Percentiles rank a stretch among this genome's conserved stretches.
Conservation (phyloP, 2,329 filamentous ascomycete genomes). For the Neopestalotiopsis sp. region DNA sequence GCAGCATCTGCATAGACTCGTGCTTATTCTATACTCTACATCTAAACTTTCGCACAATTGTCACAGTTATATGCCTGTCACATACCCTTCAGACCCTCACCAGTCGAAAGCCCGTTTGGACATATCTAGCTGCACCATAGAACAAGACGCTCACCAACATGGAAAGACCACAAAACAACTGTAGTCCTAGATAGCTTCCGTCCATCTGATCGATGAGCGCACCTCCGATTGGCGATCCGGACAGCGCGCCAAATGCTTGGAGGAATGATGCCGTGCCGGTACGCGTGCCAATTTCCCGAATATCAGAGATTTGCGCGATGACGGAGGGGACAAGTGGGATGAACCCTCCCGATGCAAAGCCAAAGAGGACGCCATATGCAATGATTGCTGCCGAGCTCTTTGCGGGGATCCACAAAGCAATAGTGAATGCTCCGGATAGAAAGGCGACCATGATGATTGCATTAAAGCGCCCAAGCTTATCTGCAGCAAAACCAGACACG, state of each 20-base stretch:
- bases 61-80: not conserved
- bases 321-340: conserved; percentile 37
- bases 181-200: conserved; percentile 63
- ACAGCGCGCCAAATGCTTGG: conserved; percentile 53
- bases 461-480: conserved; percentile 35
- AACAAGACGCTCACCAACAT: conserved; percentile 32
- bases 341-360: conserved; percentile 40
- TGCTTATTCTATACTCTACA: too few relatives aligned
- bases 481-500: conserved; percentile 27
- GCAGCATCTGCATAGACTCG: too few relatives aligned
- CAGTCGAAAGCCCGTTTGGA: conserved; percentile 30
- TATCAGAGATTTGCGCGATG: conserved; percentile 55
- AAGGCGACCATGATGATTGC: conserved; percentile 46
- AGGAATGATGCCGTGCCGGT: conserved; percentile 23
- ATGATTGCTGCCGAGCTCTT: conserved; percentile 30
- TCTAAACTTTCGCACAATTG: too few relatives aligned
- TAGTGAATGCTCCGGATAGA: conserved; percentile 37
- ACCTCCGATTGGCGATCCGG: conserved; percentile 61
- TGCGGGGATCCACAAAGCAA: conserved; percentile 45
- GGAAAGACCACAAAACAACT: conserved; percentile 67
- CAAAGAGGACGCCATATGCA: conserved; percentile 38
- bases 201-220: conserved; percentile 53
- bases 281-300: conserved; percentile 54
- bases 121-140: conserved; percentile 28
- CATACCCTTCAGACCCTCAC: not conserved